Base-by-base conservation (phyloP, 164 flowering plant species). In the Malania oleifera region DNA sequence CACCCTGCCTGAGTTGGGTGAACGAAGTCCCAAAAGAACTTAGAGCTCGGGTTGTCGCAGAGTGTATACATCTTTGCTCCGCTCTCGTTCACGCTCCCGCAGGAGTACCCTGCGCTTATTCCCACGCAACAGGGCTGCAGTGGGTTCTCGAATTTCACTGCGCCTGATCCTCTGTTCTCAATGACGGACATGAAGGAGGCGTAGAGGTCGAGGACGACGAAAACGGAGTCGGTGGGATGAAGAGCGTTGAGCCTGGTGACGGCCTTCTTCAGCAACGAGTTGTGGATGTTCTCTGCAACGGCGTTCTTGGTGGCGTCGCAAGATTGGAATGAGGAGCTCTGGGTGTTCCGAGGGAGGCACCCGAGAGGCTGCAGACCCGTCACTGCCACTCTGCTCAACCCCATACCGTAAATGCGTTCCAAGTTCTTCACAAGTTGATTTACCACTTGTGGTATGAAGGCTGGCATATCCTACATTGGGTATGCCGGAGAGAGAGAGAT, bases 1-100 rank as follows among this genome's bases (percentile, higher is more conserved):
- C 91, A 85, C 3, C 87, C 87, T 5, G 59, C 73, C 55, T 82
- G 80, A 0, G 84, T 75, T 7, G 91, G 91, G 53, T 85, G 91
- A 9, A 63, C 67, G 0, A 17, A 0, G 63, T 84, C 90, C 90
- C 90, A 82, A 38, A 84, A 82, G 73, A 84, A 84, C 0, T 73
- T 27, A 2, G 81, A 59, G 19, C 70, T 45, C 8, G 77, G 83
- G 18, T 80, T 52, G 10, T 73, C 60, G 47, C 91, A 85, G 1
- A 80, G 62, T 11, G 74, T 77, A 39, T 82, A 85, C 72, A 63
- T 61, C 71, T 73, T 78, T 5, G 3, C 58, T 1, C 87, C 85
- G 0, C 57, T 66, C 4, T 47, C 62, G 38, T 76, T 79, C 1
- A 77, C 54, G 23, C 69, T 68, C 18, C 87, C 91, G 37, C 87